These are phyloP conservation scores for Rhizoclosmatium globosum DNA, from an alignment of 192 early-diverging fungal genomes.

Conservation along the genomic window DNA sequence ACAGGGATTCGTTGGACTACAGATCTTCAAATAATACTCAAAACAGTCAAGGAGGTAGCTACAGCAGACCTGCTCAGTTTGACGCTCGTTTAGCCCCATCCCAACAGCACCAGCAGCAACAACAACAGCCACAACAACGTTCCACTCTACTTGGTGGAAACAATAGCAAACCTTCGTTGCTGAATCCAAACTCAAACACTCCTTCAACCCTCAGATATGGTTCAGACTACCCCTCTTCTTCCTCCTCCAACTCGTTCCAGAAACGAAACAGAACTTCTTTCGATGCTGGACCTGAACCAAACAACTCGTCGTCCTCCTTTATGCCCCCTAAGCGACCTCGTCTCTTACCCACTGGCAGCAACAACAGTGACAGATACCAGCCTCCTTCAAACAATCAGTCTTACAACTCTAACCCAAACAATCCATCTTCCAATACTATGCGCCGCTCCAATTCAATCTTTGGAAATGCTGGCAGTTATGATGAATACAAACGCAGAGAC, in stretches of 20 bases:
- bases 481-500: constrained; percentile 7
- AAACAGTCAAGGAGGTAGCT: not conserved
- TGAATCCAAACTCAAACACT: not conserved
- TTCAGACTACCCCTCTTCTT: no score
- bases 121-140: not conserved
- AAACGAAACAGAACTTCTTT: not conserved
- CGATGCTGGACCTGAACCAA: not conserved
- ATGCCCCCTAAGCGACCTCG: not conserved
- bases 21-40: not conserved
- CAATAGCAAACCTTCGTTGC: not conserved
- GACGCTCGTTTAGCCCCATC: not conserved
- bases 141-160: not conserved
- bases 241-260: not conserved
- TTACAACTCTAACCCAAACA: not conserved
- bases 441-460: not conserved
- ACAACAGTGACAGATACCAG: not conserved
- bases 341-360: not conserved
- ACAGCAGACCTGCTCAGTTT: not conserved
- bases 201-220: no score
- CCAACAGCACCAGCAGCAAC: not conserved
- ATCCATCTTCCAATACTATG: not conserved
- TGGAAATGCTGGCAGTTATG: not conserved
- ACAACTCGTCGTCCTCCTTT: not conserved
- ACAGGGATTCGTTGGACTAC: no score
- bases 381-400: not conserved